Evolutionary conservation across 768 basidiomycete genomes (phyloP), one percentile per base, ranked within the genome.

Genomic region (Auricularia sp.): DNA sequence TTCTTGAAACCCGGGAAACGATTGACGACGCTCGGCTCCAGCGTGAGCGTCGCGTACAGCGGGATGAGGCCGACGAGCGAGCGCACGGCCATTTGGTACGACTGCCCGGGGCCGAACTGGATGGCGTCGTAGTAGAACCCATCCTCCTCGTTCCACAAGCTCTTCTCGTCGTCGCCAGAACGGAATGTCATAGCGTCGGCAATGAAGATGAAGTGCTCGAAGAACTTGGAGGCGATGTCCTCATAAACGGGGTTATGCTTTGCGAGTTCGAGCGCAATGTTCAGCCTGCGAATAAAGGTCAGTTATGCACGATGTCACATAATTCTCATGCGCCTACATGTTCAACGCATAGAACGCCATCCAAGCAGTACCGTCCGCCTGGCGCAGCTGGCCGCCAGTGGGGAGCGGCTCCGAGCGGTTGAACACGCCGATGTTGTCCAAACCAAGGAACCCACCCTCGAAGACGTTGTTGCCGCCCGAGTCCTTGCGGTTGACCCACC

Each of bases 401-500:
- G 97, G 97, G 33, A 99, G 77, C 34, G 94, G 92, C 75, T 99
- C 97, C 2, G 94, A 97, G 59, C 97, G 89, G 77, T 99, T 99
- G 81, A 99, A 99, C 5, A 92, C 86, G 13, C 94, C 94, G 67
- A 99, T 98, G 71, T 99, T 99, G 79, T 99, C 97, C 51, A 99
- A 79, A 36, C 97, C 97, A 45, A 99, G 82, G 80, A 99, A 98
- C 21, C 97, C 97, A 61, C 97, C 97, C 75, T 98, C 97, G 70
- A 99, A 99, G 59, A 99, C 92, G 72, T 95, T 95, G 75, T 94
- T 87, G 35, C 97, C 97, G 16, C 85, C 94, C 62, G 87, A 82
- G 70, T 99, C 97, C 76, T 99, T 99, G 64, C 96, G 87, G 75
- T 99, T 98, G 21, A 98, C 96, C 96, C 96, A 98, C 94, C 95